Base-by-base conservation (phyloP, 2,329 filamentous ascomycete genomes). In the Mariannaea sp. region DNA sequence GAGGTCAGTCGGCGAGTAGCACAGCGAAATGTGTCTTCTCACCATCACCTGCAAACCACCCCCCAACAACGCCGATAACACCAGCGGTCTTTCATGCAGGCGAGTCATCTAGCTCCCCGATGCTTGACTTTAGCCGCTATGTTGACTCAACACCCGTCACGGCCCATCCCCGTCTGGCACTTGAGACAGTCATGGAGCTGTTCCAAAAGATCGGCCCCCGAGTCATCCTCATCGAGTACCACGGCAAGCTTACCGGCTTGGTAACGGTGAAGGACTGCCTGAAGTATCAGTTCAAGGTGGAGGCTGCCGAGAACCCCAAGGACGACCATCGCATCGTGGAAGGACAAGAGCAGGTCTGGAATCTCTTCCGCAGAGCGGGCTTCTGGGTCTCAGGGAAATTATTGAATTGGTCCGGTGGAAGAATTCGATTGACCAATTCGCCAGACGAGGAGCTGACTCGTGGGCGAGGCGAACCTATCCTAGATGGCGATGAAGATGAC, bases 181-280 rank as follows among this genome's bases (percentile, higher is more conserved):
- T 99, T 0, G 94, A 99, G 73, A 99, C 94, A 0, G 93, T 96
- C 26, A 97, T 99, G 92, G 94, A 99, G 68, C 80, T 99, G 9
- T 99, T 99, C 78, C 93, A 93, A 71, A 99, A 97, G 76, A 95
- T 99, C 70, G 94, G 94, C 0, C 94, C 93, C 0, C 84, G 94
- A 1, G 92, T 97, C 5, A 93, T 99, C 43, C 80, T 99, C 3
- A 88, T 97, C 32, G 94, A 99, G 71, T 88, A 96, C 68, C 88
- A 90, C 53, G 94, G 94, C 12, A 84, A 84, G 43, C 80, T 99
- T 2, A 84, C 83, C 0, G 94, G 94, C 0, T 80, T 99, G 0
- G 90, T 99, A 1, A 99, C 94, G 0, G 89, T 97, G 57, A 99
- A 99, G 71, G 94, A 99, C 70, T 97, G 94, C 63, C 77, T 99